A percentile compares a stretch with the other conserved stretches of the same genome.
phyloP scores from a whole-genome alignment of 805 yeast genomes.

The Clavispora santaluciae region DNA sequence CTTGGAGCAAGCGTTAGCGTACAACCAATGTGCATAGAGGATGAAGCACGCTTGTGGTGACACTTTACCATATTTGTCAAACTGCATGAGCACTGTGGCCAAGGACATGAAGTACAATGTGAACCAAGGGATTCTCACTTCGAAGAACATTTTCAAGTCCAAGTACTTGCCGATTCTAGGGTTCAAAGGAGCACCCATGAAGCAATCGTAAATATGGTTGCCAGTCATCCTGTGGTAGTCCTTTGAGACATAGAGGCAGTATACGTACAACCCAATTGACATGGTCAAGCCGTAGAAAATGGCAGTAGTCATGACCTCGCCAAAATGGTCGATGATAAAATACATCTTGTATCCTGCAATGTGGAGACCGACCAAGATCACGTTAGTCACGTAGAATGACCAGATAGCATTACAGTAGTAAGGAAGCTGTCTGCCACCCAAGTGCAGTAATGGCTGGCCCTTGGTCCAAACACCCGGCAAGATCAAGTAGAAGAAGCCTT shows the following conservation, averaged over 20 bases:
- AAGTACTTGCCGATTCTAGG: constrained; percentile 85
- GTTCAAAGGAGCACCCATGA: constrained; percentile 96
- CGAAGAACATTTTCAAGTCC: constrained; percentile 95
- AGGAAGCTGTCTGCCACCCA: constrained; percentile 75
- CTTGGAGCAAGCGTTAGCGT: constrained; percentile 95
- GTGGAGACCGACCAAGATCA: constrained; percentile 58
- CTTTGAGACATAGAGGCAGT: constrained; percentile 57
- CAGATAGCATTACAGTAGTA: constrained; percentile 91
- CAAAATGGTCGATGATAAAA: constrained; percentile 75
- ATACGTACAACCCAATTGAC: constrained; percentile 65
- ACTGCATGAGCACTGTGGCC: constrained; percentile 73
- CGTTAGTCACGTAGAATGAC: constrained; percentile 70
- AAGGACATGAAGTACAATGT: constrained; percentile 73
- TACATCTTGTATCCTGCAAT: constrained; percentile 71
- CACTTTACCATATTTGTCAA: constrained; percentile 73
- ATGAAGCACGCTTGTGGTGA: constrained; percentile 71
- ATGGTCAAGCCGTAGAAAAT: constrained; percentile 71
- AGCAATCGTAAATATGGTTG: constrained; percentile 80
- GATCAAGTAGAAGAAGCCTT: constrained; percentile 69
- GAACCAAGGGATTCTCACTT: constrained; percentile 96
- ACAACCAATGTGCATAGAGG: constrained; percentile 83
- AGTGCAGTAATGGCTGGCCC: constrained; percentile 87
- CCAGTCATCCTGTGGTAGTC: constrained; percentile 93
- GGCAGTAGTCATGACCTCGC: constrained; percentile 90
- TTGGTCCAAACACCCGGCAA: constrained; percentile 93